Percentiles rank a stretch among this genome's conserved stretches.
Evolutionary conservation across 1,284 basidiomycete genomes (phyloP).

Genomic region (Microbotryum saponariae): DNA sequence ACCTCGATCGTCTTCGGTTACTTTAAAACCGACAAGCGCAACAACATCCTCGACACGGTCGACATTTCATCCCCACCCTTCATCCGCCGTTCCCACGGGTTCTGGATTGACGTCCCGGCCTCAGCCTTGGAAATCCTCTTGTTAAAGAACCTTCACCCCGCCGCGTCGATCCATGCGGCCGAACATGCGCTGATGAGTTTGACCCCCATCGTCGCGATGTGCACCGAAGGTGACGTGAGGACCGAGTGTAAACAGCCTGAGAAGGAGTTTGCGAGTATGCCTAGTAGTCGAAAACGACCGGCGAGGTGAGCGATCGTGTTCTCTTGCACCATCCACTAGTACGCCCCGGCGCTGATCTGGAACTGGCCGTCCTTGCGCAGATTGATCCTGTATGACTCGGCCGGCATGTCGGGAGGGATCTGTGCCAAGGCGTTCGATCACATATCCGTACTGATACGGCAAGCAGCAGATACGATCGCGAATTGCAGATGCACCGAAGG

Average conservation of each 20-base stretch:
- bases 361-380: constrained; percentile 42
- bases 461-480: constrained; percentile 59
- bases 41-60: constrained; percentile 65
- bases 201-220: constrained; percentile 57
- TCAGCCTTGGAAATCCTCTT: constrained; percentile 50
- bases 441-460: constrained; percentile 55
- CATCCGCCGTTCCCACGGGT: constrained; percentile 64
- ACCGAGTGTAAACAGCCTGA: constrained; percentile 74
- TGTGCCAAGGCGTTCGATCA: constrained; percentile 77
- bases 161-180: constrained; percentile 76
- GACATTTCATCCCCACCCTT: constrained; percentile 72
- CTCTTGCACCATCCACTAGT: background rate
- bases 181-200: constrained; percentile 72
- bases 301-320: constrained; percentile 52
- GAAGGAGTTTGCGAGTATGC: constrained; percentile 62
- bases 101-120: constrained; percentile 77
- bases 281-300: constrained; percentile 62
- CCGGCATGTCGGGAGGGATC: constrained; percentile 62
- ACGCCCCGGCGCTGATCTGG: background rate
- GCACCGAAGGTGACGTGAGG: constrained; percentile 55
- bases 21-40: constrained; percentile 38
- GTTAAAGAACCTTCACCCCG: constrained; percentile 54
- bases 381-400: constrained; percentile 72
- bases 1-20: constrained; percentile 62
- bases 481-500: constrained; percentile 63